Percentiles rank a stretch among this genome's conserved stretches.
phyloP scores from a whole-genome alignment of 1,139 yeast species.

The Hyphopichia pseudoburtonii region DNA sequence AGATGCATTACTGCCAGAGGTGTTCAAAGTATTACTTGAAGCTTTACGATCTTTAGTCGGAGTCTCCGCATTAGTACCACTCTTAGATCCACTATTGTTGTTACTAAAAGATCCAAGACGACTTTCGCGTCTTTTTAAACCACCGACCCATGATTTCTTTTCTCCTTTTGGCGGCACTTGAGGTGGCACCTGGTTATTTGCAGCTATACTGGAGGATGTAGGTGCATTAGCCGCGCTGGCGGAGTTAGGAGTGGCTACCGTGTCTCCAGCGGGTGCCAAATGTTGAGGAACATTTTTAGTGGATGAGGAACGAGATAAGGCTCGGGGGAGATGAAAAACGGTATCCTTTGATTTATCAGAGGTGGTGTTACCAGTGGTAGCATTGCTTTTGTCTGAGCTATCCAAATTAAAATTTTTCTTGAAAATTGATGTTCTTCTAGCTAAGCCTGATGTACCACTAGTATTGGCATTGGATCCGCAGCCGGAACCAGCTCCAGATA shows the following conservation, averaged over 20 bases:
- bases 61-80: neutral
- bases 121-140: constrained; percentile 37
- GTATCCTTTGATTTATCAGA: constrained; percentile 6
- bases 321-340: constrained; percentile 1
- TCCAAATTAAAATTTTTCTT: constrained; percentile 35
- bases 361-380: constrained; percentile 6
- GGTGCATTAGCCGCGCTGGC: too few species aligned
- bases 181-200: neutral
- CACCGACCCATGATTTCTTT: constrained; percentile 47
- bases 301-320: constrained; percentile 3
- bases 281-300: too few species aligned
- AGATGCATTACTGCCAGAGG: constrained; percentile 11
- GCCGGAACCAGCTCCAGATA: neutral
- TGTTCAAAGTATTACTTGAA: constrained; percentile 12
- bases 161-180: constrained; percentile 14
- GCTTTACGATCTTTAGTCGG: constrained; percentile 11
- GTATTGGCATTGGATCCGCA: neutral
- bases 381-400: constrained; percentile 9
- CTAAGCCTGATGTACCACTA: neutral
- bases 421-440: constrained; percentile 18
- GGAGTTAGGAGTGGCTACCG: neutral
- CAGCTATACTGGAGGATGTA: too few species aligned
- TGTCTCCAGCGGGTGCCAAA: too few species aligned
- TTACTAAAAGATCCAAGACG: constrained; percentile 12
- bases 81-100: constrained; percentile 1